phyloP scores from a whole-genome alignment of 129 eudicot species.

The Artemisia argyi region DNA sequence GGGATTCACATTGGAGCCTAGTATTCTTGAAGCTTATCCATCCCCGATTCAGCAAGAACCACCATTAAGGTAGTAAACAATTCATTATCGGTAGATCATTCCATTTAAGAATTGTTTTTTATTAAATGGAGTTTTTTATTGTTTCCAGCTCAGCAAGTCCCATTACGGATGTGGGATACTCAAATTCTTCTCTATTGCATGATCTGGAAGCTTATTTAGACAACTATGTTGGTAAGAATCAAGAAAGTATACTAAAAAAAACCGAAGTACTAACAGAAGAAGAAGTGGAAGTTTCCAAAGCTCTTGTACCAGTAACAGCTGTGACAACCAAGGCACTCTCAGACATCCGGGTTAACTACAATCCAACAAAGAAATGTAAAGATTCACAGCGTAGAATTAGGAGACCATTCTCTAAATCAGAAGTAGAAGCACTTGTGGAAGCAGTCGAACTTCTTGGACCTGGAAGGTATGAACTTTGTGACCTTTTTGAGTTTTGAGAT shows the following conservation, averaged over 20 bases:
- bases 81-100: slow-evolving; percentile 6
- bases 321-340: background rate
- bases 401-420: slow-evolving; percentile 77
- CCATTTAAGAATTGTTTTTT: background rate
- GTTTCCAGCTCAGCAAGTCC: slow-evolving; percentile 49
- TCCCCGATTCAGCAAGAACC: slow-evolving; percentile 32
- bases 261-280: slow-evolving; percentile 32
- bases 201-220: slow-evolving; percentile 31
- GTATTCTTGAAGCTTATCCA: slow-evolving; percentile 27
- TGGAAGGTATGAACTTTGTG: slow-evolving; percentile 58
- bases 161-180: slow-evolving; percentile 27
- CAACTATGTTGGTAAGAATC: slow-evolving; percentile 25
- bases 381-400: slow-evolving; percentile 61
- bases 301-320: slow-evolving; percentile 35
- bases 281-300: slow-evolving; percentile 39
- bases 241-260: slow-evolving; percentile 35
- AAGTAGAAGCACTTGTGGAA: slow-evolving; percentile 90
- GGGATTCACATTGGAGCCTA: slow-evolving; percentile 78
- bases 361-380: slow-evolving; percentile 46
- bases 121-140: background rate
- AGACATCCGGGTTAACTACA: slow-evolving; percentile 37
- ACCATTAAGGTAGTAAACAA: slow-evolving; percentile 44
- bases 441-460: slow-evolving; percentile 94
- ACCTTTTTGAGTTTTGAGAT: too few relatives aligned
- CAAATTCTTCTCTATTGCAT: slow-evolving; percentile 30